A percentile compares a stretch with the other conserved stretches of the same genome.
Conservation (phyloP, 306 rosid genomes). For the Pyrus pyrifolia region DNA sequence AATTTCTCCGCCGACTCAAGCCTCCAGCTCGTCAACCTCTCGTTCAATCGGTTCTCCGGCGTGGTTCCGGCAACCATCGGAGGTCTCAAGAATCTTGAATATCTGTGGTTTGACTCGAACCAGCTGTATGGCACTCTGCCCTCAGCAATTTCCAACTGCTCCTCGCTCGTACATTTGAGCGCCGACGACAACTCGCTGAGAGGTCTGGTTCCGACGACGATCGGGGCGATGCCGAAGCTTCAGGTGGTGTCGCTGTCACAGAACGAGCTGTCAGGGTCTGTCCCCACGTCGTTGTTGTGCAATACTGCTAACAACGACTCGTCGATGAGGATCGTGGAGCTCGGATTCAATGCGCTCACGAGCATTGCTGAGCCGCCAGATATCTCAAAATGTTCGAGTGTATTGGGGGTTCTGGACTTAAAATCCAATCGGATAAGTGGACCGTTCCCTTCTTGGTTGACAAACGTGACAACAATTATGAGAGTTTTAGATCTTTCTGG, state of each 20-base stretch:
- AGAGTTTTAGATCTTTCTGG: conserved; percentile 56
- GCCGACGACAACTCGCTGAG: conserved; percentile 50
- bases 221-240: conserved; percentile 55
- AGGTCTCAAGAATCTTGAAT: conserved; percentile 35
- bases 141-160: conserved; percentile 59
- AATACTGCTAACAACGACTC: conserved; percentile 14
- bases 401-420: conserved; percentile 51
- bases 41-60: conserved; percentile 56
- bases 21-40: conserved; percentile 53
- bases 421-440: conserved; percentile 42
- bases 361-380: conserved; percentile 43
- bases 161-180: conserved; percentile 49
- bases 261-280: conserved; percentile 53
- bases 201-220: conserved; percentile 57
- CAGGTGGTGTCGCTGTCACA: conserved; percentile 55
- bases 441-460: conserved; percentile 57
- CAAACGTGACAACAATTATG: conserved; percentile 38
- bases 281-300: conserved; percentile 54
- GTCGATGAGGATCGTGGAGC: conserved; percentile 38
- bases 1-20: conserved; percentile 42
- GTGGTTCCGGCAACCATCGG: conserved; percentile 47
- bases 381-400: conserved; percentile 22
- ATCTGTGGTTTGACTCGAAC: conserved; percentile 55
- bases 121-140: conserved; percentile 54
- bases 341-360: conserved; percentile 68